These are phyloP conservation scores for Tulasnella sp. DNA, from an alignment of 768 basidiomycete genomes.

Conservation along the genomic window DNA sequence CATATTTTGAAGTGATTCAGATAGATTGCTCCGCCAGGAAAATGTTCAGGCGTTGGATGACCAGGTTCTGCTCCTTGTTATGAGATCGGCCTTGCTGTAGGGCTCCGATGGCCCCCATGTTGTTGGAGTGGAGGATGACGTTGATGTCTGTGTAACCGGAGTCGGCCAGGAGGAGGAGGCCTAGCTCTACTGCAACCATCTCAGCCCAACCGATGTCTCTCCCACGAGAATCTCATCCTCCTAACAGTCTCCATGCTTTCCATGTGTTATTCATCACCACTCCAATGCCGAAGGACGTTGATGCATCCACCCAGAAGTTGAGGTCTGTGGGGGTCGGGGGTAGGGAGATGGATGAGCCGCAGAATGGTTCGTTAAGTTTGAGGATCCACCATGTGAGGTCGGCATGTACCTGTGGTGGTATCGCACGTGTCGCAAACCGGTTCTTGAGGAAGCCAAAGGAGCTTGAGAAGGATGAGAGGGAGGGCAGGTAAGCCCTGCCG, in stretches of 20 bases:
- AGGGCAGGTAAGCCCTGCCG: constrained; percentile 23
- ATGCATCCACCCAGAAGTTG: background rate
- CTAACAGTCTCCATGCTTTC: background rate
- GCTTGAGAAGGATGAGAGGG: constrained; percentile 19
- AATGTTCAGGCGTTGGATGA: background rate
- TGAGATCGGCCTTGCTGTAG: background rate
- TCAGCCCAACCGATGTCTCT: constrained; percentile 5
- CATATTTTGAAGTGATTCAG: background rate
- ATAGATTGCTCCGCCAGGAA: background rate
- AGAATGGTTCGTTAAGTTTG: background rate
- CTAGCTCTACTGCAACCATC: background rate
- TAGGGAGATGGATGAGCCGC: background rate
- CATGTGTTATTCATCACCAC: background rate
- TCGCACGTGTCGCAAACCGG: constrained; percentile 13
- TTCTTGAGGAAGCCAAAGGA: constrained; percentile 18
- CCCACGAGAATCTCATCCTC: background rate
- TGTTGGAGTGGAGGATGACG: background rate
- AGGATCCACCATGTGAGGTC: background rate
- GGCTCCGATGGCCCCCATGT: background rate
- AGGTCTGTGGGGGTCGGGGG: background rate
- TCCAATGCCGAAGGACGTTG: background rate
- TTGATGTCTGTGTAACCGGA: background rate
- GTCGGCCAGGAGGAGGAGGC: background rate
- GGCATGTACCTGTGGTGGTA: background rate
- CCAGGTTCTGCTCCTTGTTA: background rate